Evolutionary conservation across 352 stramenopile genomes (phyloP).

Genomic region (Globisporangium echinulatum): DNA sequence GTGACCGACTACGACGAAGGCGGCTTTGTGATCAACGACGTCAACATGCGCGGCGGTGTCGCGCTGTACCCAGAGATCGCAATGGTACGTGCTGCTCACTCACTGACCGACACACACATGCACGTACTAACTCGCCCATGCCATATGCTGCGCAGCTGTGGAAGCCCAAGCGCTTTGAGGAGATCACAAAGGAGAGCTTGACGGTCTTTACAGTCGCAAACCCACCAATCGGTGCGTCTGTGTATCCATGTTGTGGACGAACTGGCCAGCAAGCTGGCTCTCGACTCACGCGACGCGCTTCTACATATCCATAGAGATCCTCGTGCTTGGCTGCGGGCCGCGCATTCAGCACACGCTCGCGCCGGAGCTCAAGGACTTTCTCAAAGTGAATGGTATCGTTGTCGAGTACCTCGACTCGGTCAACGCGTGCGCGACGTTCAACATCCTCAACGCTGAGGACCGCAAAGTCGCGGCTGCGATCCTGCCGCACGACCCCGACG

Average conservation of each 20-base stretch:
- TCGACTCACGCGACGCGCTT: too few relatives aligned
- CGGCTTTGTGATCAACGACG: conserved; percentile 78
- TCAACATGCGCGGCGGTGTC: conserved; percentile 80
- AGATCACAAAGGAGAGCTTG: conserved; percentile 78
- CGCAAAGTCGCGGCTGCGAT: conserved; percentile 75
- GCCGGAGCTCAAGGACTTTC: conserved; percentile 57
- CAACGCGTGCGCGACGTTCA: conserved; percentile 87
- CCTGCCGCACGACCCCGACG: conserved; percentile 55
- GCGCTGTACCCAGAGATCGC: conserved; percentile 64
- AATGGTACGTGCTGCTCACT: conserved; percentile 35
- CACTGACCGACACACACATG: neutral
- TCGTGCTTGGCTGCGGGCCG: conserved; percentile 71
- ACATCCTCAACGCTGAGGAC: conserved; percentile 89
- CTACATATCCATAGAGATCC: conserved; percentile 37
- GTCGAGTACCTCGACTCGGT: conserved; percentile 82
- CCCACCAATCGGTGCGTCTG: conserved; percentile 48
- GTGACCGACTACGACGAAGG: conserved; percentile 83
- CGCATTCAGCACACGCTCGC: conserved; percentile 55
- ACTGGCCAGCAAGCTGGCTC: too few relatives aligned
- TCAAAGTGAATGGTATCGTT: conserved; percentile 81
- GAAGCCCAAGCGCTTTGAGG: conserved; percentile 68
- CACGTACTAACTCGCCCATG: neutral
- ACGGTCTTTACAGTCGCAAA: conserved; percentile 71
- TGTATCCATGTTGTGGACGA: too few relatives aligned
- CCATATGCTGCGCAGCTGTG: conserved; percentile 37